Evolutionary conservation across 495 filamentous ascomycete species (phyloP), one percentile per base, ranked within the genome.

Genomic region (Lichina pygmaea): DNA sequence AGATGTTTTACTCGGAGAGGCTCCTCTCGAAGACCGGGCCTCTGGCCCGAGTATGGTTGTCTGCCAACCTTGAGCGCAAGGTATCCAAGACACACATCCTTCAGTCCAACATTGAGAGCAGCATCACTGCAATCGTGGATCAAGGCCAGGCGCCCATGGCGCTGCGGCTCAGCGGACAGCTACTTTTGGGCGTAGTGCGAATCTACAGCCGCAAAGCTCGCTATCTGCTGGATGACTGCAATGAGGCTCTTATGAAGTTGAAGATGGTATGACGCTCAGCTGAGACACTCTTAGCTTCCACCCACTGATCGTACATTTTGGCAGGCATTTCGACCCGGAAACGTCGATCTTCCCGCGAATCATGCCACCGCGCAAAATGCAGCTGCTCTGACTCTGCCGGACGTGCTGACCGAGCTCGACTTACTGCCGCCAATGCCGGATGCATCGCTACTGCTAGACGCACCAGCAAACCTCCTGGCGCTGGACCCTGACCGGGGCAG

Each of bases 1-100:
- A 58, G 57, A 97, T 97, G 89, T 97, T 97, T 65, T 97, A 93
- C 62, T 93, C 89, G 17, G 86, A 93, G 65, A 84, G 84, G 42
- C 72, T 97, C 47, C 73, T 97, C 49, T 86, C 84, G 46, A 89
- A 91, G 74, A 93, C 84, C 44, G 89, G 91, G 68, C 85, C 89
- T 53, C 59, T 97, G 68, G 91, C 89, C 57, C 81, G 86, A 55
- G 89, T 93, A 62, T 95, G 89, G 89, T 73, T 95, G 49, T 93
- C 86, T 31, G 83, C 86, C 63, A 95, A 95, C 62, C 63, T 93
- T 52, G 86, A 95, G 71, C 83, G 84, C 68, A 95, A 93, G 60
- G 73, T 97, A 39, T 84, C 85, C 48, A 97, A 95, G 60, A 81
- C 78, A 46, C 81, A 94, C 53, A 84, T 95, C 48, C 58, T 95